Evolutionary conservation across 1,284 basidiomycete genomes (phyloP).

Genomic region (Rhodotorula sp.): DNA sequence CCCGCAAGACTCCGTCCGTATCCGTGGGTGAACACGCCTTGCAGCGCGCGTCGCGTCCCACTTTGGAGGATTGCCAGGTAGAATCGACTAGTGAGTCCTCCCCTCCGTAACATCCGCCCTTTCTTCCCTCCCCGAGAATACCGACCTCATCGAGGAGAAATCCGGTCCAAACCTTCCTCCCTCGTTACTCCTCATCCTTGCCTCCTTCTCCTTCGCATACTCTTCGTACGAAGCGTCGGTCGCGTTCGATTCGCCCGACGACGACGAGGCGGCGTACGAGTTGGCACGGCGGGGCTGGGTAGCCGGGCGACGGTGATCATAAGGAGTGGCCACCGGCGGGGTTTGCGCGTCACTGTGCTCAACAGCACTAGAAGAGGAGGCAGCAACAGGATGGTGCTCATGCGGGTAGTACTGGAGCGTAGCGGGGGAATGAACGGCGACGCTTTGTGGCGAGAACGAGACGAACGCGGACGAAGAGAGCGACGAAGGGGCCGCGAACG

Average conservation of each 20-base stretch:
- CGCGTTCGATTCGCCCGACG: not conserved
- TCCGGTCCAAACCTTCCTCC: not conserved
- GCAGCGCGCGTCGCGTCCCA: too few relatives aligned
- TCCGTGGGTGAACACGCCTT: too few relatives aligned
- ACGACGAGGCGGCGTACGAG: not conserved
- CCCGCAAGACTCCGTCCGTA: too few relatives aligned
- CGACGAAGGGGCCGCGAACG: constrained; percentile 1
- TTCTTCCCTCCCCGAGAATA: too few relatives aligned
- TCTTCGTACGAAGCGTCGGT: not conserved
- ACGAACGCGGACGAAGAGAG: constrained; percentile 10
- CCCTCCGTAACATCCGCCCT: constrained; percentile 1
- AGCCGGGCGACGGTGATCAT: too few relatives aligned
- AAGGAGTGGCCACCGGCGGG: too few relatives aligned
- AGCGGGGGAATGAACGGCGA: too few relatives aligned
- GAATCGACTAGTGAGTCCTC: constrained; percentile 5
- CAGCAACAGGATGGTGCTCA: not conserved
- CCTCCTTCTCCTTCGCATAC: not conserved
- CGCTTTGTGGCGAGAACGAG: not conserved
- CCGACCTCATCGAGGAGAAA: not conserved
- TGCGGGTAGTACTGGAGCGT: not conserved
- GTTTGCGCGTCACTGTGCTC: too few relatives aligned
- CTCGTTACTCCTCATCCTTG: not conserved
- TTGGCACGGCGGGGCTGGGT: not conserved
- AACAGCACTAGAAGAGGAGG: too few relatives aligned
- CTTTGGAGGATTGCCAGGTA: not conserved